Base-by-base conservation (phyloP, 129 eudicot genomes). In the Ambrosia artemisiifolia region DNA sequence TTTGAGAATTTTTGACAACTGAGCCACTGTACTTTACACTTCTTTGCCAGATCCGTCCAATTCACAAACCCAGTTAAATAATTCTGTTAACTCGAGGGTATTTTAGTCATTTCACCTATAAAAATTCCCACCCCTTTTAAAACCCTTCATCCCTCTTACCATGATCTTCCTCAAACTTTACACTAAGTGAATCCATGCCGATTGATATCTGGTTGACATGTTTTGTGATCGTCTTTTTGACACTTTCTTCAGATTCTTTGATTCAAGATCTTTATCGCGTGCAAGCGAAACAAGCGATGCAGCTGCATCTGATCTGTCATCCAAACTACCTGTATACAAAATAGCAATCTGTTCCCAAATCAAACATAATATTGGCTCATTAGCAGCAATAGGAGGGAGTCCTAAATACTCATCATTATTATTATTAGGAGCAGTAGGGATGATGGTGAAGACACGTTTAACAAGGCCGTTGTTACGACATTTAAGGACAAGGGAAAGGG, bases 131-230 rank as follows among this genome's bases (percentile, higher is more conserved):
- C n/a, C n/a, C n/a, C n/a, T n/a, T n/a, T n/a, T n/a, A n/a, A n/a
- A n/a, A n/a, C n/a, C n/a, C n/a, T n/a, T n/a, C n/a, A n/a, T n/a
- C n/a, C n/a, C n/a, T n/a, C n/a, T n/a, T n/a, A n/a, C 90, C 87
- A 16, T 83, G 83, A 42, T 88, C 93, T 82, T 94, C 96, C 82
- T 94, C 96, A 44, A 90, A 82, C 78, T 94, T 94, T 70, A 79
- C 79, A 17, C 80, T 67, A 6, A 89, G 79, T 11, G 95, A 54
- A 68, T 92, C 96, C 34, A 92, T 70, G 28, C 82, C 89, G 7
- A 67, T 68, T 55, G 85, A 71, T 0, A 85, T 80, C 18, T 60
- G 56, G 53, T 79, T 86, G 5, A 83, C 85, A 53, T 86, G 75
- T 63, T 88, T 85, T 7, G 89, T 71, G 28, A 94, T 67, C 20